Conservation (phyloP, 2,329 filamentous ascomycete genomes). For the Didymella segeticola region DNA sequence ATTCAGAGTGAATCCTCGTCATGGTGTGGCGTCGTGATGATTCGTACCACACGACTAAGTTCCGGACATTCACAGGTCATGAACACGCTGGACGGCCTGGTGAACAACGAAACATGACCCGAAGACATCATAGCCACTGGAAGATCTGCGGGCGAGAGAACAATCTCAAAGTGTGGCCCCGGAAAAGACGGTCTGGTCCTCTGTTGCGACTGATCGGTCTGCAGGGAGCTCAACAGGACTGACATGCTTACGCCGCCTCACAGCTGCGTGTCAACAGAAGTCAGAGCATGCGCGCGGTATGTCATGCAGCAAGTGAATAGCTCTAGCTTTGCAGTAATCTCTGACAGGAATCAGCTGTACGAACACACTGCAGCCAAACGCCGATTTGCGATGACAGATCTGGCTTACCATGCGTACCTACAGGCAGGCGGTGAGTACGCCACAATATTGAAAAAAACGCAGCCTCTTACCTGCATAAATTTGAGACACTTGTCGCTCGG, state of each 20-base stretch:
- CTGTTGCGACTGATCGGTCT: neutral
- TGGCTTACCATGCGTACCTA: conserved; percentile 12
- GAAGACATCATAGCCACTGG: neutral
- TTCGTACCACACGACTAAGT: neutral
- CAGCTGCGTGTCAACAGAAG: neutral
- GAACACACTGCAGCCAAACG: neutral
- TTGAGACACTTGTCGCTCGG: conserved; percentile 6
- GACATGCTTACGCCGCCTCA: conserved; percentile 1
- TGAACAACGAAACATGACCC: neutral
- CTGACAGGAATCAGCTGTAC: conserved; percentile 1
- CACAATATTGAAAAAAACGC: conserved; percentile 34
- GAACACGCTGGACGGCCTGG: neutral
- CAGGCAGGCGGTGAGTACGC: conserved; percentile 21
- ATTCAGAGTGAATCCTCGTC: neutral
- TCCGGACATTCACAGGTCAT: neutral
- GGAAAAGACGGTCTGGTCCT: neutral
- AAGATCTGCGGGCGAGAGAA: neutral
- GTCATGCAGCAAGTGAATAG: conserved; percentile 4
- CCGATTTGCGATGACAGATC: neutral
- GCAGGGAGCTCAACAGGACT: neutral
- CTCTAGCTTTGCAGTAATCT: neutral
- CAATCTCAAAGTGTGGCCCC: neutral
- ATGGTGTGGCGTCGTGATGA: conserved; percentile 1
- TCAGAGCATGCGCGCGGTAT: neutral
- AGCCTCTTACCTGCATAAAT: conserved; percentile 26